Base-by-base conservation (phyloP, 148 eudicot species). In the Rhododendron molle region DNA sequence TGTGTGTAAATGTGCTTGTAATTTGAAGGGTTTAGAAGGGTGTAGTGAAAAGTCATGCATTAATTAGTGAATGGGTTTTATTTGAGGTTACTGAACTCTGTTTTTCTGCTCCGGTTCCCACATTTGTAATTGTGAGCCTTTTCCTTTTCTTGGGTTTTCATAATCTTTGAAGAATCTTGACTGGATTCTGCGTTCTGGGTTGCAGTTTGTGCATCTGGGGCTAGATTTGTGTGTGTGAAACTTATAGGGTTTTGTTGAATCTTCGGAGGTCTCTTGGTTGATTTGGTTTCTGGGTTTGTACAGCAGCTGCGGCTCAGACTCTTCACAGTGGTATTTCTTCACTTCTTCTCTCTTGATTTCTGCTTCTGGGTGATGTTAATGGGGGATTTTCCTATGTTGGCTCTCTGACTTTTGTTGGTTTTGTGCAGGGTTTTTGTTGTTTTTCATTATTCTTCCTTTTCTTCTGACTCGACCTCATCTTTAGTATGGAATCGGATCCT, bases 171-270 rank as follows among this genome's bases (percentile, higher is more conserved):
- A 81, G 21, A 60, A 21, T 62, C 56, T 82, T 7, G 30, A 73
- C 56, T 32, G 5, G 60, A 47, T 83, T 44, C 28, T 54, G 14
- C 36, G 4, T 46, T 26, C 47, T 38, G 34, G 72, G 62, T 65
- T 50, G 30, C 69, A 34, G 3, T 15, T 43, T 40, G 46, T 67
- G 56, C 69, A 0, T 30, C 38, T 71, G 20, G 10, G n/a, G 23
- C 46, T 44, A 3, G 47, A 43, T 26, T 6, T 46, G 15, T 47
- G 7, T 71, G 28, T 30, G 13, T 30, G 84, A 43, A 62, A 62
- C 26, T 71, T 83, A 40, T 40, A 83, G 85, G 85, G 85, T 83
- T 83, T 82, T 83, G 56, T 30, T 69, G 49, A 83, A 69, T 46
- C 60, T 44, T 30, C 47, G 78, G 78, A 71, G 62, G 4, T 69